Percentiles rank a stretch among this genome's conserved stretches.
phyloP scores from a whole-genome alignment of 176 grass and related monocot species.

The Bolboschoenus planiculmis region DNA sequence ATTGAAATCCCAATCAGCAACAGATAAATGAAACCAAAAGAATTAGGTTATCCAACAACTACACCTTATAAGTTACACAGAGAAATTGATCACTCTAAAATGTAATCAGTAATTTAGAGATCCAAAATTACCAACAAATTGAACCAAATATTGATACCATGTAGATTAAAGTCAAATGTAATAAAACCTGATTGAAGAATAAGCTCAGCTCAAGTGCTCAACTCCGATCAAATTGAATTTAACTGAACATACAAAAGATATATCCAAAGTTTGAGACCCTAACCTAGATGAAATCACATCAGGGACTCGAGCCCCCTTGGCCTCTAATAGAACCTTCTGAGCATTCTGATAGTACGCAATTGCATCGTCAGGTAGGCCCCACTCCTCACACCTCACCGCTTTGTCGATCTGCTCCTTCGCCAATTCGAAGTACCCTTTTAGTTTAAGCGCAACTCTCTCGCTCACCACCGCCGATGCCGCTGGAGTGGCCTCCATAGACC shows the following conservation, averaged over 20 bases:
- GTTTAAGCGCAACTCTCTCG: slow-evolving; percentile 78
- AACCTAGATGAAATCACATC: slow-evolving; percentile 69
- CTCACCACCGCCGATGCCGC: slow-evolving; percentile 47
- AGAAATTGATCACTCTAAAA: not conserved
- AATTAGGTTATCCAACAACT: not conserved
- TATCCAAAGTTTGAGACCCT: not conserved
- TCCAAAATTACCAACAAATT: not conserved
- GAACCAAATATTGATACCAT: not conserved
- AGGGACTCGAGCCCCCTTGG: slow-evolving; percentile 77
- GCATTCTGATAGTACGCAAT: slow-evolving; percentile 73
- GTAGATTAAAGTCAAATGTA: not conserved
- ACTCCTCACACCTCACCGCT: slow-evolving; percentile 87
- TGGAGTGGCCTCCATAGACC: slow-evolving; percentile 26
- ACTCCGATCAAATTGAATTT: not conserved
- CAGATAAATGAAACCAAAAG: slow-evolving; percentile 6
- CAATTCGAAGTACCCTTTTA: slow-evolving; percentile 91
- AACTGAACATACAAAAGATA: not conserved
- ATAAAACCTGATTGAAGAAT: not conserved
- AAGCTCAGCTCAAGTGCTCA: not conserved
- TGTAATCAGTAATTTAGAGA: not conserved
- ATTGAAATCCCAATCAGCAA: not conserved
- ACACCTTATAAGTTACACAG: not conserved
- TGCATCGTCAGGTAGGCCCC: slow-evolving; percentile 66
- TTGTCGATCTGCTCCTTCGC: slow-evolving; percentile 98
- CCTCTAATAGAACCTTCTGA: slow-evolving; percentile 70